Evolutionary conservation across 352 stramenopile species (phyloP).

Genomic region (Pythium guiyangense): DNA sequence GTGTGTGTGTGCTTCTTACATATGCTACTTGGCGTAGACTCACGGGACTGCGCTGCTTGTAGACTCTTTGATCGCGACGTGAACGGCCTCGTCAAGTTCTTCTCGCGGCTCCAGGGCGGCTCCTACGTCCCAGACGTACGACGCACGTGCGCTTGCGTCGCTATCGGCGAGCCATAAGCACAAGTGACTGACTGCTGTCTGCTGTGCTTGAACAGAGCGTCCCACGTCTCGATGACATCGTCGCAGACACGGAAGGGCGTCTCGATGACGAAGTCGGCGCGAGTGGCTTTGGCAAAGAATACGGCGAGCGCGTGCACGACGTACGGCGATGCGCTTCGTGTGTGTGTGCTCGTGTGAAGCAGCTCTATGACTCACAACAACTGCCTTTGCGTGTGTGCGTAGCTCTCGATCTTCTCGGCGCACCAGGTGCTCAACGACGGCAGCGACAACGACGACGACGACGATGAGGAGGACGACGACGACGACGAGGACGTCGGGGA

Average conservation of each 20-base stretch:
- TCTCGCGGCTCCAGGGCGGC: conserved; percentile 80
- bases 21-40: neutral
- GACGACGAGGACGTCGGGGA: conserved; percentile 27
- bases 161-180: too few relatives aligned
- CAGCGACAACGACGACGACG: conserved; percentile 35
- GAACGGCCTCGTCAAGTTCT: conserved; percentile 94
- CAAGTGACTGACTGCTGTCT: conserved; percentile 8
- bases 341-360: neutral
- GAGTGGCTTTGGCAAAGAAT: conserved; percentile 79
- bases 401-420: conserved; percentile 83
- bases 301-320: conserved; percentile 63
- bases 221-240: conserved; percentile 62
- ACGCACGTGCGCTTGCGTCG: too few relatives aligned
- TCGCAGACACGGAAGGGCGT: conserved; percentile 49
- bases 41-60: neutral
- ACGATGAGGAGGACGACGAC: conserved; percentile 39
- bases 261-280: conserved; percentile 71
- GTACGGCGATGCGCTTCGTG: conserved; percentile 23
- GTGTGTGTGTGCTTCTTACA: too few relatives aligned
- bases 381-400: neutral
- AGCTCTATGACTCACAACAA: neutral
- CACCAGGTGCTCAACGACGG: conserved; percentile 41
- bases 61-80: conserved; percentile 95
- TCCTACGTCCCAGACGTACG: conserved; percentile 85
- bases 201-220: conserved; percentile 26